Base-by-base conservation (phyloP, 179 eudicot genomes). In the Gypsophila paniculata region DNA sequence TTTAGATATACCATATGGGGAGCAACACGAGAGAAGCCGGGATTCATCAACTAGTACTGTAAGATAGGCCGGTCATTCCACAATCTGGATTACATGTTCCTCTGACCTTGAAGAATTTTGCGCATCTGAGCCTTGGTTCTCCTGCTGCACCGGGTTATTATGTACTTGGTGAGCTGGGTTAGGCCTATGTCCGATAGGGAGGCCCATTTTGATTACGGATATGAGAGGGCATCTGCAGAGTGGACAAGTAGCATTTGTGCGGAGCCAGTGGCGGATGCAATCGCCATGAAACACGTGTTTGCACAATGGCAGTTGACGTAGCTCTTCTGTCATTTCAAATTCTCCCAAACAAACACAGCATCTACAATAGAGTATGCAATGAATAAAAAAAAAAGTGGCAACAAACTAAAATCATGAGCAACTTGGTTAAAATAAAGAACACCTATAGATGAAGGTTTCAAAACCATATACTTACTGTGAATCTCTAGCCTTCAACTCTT, bases 341-440 rank as follows among this genome's bases (percentile, higher is more conserved):
- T 91, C 97, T 74, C 97, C 98, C 84, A 93, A 81, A 76, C 98
- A 91, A 48, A 93, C 97, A 72, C 98, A 89, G 44, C 98, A 92
- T 74, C 98, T 91, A 75, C 32, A 25, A 32, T 18, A 42, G 46
- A 6, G 46, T 42, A 42, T 6, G 46, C 6, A 59, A 54, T n/a
- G 23, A 3, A 2, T 54, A 54, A 13, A 71, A 60, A 59, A 59
- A 54, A 72, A 53, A 46, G 52, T 46, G 68, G 48, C 60, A 26
- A 25, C 61, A 25, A 66, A 62, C 46, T 46, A 12, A 46, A 46
- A 46, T 46, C 52, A 46, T 54, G 23, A 54, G 21, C 22, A 54
- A 0, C 21, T 54, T 15, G 15, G 21, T 17, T 19, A 19, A 54
- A 42, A 2, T 5, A 7, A 4, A 18, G 59, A 19, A 13, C 17